Evolutionary conservation across 1,139 yeast species (phyloP).

Genomic region (Lodderomyces oxycetoniae): DNA sequence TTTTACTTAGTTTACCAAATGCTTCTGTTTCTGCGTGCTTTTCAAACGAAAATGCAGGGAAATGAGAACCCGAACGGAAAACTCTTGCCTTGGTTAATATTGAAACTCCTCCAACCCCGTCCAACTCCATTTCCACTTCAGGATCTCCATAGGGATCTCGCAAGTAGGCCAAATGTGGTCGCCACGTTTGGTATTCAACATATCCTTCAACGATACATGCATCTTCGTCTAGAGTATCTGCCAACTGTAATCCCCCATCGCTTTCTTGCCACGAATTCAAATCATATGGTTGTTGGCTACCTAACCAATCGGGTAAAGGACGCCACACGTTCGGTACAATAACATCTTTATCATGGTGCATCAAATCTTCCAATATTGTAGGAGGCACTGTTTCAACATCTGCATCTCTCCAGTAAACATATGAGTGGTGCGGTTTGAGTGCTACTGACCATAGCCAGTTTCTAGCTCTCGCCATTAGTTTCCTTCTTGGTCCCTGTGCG

Average conservation of each 20-base stretch:
- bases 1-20: constrained; percentile 76
- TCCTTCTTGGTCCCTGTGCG: constrained; percentile 52
- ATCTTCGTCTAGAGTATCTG: constrained; percentile 73
- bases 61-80: constrained; percentile 75
- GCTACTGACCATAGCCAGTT: constrained; percentile 53
- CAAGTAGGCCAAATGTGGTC: constrained; percentile 84
- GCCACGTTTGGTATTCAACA: constrained; percentile 89
- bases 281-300: constrained; percentile 86
- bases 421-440: constrained; percentile 48
- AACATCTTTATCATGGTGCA: constrained; percentile 51
- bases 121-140: constrained; percentile 80
- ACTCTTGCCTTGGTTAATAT: constrained; percentile 76
- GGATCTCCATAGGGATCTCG: constrained; percentile 86
- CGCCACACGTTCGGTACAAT: constrained; percentile 88
- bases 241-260: constrained; percentile 76
- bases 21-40: constrained; percentile 95
- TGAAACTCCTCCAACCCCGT: constrained; percentile 90
- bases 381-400: constrained; percentile 52
- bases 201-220: constrained; percentile 91
- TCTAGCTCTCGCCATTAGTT: constrained; percentile 52
- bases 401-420: constrained; percentile 54
- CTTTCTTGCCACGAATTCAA: constrained; percentile 88
- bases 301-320: constrained; percentile 86
- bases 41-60: constrained; percentile 87
- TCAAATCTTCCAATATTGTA: constrained; percentile 48